Evolutionary conservation across 1,139 yeast species (phyloP).

Genomic region (Zygosaccharomyces sapae): DNA sequence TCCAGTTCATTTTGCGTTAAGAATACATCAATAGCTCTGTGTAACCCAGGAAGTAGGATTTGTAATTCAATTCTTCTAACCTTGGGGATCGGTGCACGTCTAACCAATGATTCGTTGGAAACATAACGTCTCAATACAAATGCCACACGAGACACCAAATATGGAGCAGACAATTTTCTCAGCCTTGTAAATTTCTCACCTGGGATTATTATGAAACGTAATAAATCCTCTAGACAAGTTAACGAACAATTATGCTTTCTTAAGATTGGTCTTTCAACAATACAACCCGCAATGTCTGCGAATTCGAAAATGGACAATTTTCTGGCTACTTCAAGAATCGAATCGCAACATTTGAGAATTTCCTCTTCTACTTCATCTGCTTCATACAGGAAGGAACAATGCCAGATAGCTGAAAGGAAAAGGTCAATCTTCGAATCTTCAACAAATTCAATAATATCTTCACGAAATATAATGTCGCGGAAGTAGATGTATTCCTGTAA

Average conservation of each 20-base stretch:
- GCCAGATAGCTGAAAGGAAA: constrained; percentile 46
- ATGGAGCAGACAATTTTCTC: constrained; percentile 36
- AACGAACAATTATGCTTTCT: constrained; percentile 44
- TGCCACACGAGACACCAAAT: constrained; percentile 46
- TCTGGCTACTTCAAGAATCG: constrained; percentile 34
- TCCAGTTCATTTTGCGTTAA: constrained; percentile 11
- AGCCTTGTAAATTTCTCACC: constrained; percentile 19
- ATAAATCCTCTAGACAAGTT: constrained; percentile 47
- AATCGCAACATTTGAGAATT: constrained; percentile 32
- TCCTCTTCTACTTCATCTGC: constrained; percentile 44
- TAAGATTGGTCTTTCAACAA: constrained; percentile 39
- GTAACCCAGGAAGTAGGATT: constrained; percentile 37
- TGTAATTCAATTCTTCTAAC: constrained; percentile 49
- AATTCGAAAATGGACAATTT: constrained; percentile 36
- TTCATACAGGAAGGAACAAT: constrained; percentile 49
- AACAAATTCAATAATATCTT: constrained; percentile 31
- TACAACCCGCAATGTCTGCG: constrained; percentile 47
- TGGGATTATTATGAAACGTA: constrained; percentile 33
- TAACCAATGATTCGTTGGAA: constrained; percentile 49
- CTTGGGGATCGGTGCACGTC: constrained; percentile 50
- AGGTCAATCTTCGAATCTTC: constrained; percentile 39
- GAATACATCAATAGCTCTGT: constrained; percentile 27
- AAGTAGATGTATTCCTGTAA: constrained; percentile 45
- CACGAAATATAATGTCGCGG: constrained; percentile 44
- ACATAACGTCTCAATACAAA: constrained; percentile 50